A percentile compares a stretch with the other conserved stretches of the same genome.
phyloP scores from a whole-genome alignment of 2,329 filamentous ascomycete genomes.

The Colletotrichum liriopes region DNA sequence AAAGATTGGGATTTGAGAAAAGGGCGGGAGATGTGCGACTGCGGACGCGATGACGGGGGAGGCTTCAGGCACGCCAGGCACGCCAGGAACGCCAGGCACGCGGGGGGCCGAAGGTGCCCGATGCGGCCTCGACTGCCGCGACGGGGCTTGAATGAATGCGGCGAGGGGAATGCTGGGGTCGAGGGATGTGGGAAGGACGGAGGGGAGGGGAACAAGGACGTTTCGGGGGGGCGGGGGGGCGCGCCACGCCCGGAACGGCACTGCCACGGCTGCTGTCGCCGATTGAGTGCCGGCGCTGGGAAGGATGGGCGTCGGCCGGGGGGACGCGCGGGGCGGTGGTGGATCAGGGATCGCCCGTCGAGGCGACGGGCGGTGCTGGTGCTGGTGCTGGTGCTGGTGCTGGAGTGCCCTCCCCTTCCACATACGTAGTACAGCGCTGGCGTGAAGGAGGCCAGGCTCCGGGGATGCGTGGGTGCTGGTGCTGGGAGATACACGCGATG shows the following conservation, averaged over 20 bases:
- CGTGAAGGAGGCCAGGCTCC: not conserved
- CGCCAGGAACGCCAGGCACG: not conserved
- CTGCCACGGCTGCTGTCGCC: slow-evolving; percentile 5
- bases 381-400: too few species aligned
- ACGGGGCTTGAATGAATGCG: not conserved
- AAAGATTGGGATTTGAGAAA: not conserved
- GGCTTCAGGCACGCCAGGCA: not conserved
- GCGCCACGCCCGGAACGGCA: slow-evolving; percentile 3
- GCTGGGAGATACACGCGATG: not conserved
- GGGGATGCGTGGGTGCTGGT: not conserved
- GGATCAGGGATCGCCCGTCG: not conserved
- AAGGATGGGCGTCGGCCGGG: slow-evolving; percentile 3
- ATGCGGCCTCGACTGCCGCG: not conserved
- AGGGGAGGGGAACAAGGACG: not conserved
- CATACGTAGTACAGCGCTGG: too few species aligned
- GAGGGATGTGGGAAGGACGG: not conserved
- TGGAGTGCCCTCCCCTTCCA: not conserved
- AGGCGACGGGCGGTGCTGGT: too few species aligned
- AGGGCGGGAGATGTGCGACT: too few species aligned
- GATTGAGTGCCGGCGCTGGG: slow-evolving; percentile 4
- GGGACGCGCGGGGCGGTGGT: not conserved
- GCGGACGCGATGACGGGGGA: not conserved
- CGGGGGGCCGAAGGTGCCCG: not conserved
- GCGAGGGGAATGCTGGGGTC: not conserved
- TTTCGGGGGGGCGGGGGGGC: not conserved